Percentiles rank a stretch among this genome's conserved stretches.
phyloP scores from a whole-genome alignment of 2,329 filamentous ascomycete species.

The Fusarium nygamai region DNA sequence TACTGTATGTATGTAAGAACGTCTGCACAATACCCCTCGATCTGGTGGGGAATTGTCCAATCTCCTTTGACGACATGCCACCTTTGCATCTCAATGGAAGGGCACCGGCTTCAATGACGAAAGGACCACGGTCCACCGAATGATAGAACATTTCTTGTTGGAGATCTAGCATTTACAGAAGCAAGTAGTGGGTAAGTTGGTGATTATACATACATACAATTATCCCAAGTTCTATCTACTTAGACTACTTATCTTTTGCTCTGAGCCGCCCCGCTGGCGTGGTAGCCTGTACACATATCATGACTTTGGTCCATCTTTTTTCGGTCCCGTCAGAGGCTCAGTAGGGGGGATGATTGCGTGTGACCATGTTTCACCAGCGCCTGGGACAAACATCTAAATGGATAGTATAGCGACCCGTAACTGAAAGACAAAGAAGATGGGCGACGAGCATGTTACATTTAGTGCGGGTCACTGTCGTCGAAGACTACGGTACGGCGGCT shows the following conservation, averaged over 20 bases:
- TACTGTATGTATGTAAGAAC: conserved; percentile 1
- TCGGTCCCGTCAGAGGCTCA: conserved; percentile 2
- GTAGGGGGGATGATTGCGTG: conserved; percentile 26
- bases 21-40: conserved; percentile 37
- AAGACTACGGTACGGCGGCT: not conserved
- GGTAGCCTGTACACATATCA: conserved; percentile 37
- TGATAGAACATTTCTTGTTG: conserved; percentile 6
- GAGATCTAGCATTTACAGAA: conserved; percentile 13
- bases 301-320: conserved; percentile 12
- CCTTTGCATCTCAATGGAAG: conserved; percentile 31
- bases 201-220: conserved; percentile 25
- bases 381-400: conserved; percentile 18
- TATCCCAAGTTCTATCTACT: conserved; percentile 10
- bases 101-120: conserved; percentile 24
- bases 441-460: conserved; percentile 11
- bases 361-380: conserved; percentile 39
- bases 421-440: conserved; percentile 12
- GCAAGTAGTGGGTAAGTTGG: conserved; percentile 23
- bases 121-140: conserved; percentile 12
- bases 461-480: not conserved
- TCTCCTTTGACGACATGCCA: conserved; percentile 41
- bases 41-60: conserved; percentile 44
- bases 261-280: conserved; percentile 29
- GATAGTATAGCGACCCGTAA: conserved; percentile 3
- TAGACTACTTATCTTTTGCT: conserved; percentile 5